Evolutionary conservation across 306 rosid species (phyloP).

Genomic region (Rosa chinensis): DNA sequence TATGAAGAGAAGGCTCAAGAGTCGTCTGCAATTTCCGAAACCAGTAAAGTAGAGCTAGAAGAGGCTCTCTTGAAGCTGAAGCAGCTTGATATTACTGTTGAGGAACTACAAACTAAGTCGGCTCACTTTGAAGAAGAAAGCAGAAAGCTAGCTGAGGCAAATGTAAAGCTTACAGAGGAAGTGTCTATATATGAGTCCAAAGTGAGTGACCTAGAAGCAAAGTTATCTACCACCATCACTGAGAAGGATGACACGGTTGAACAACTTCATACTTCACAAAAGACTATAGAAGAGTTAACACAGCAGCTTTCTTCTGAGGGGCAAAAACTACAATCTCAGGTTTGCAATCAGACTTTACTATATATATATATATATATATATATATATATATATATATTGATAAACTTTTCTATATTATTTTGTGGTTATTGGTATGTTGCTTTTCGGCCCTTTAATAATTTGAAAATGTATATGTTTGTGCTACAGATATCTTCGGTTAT

Average conservation of each 20-base stretch:
- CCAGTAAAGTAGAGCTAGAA: conserved; percentile 53
- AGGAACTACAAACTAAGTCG: conserved; percentile 60
- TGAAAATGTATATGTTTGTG: neutral
- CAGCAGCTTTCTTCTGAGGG: conserved; percentile 59
- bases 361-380: no score
- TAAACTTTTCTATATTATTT: neutral
- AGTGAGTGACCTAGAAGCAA: conserved; percentile 53
- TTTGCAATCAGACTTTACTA: conserved; percentile 21
- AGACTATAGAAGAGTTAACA: conserved; percentile 51
- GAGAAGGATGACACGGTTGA: conserved; percentile 62
- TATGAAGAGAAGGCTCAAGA: conserved; percentile 50
- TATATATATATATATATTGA: neutral
- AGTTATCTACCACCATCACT: conserved; percentile 40
- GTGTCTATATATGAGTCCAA: conserved; percentile 54
- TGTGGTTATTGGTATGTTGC: neutral
- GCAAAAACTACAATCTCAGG: conserved; percentile 81
- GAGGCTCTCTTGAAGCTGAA: conserved; percentile 59
- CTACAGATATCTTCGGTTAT: conserved; percentile 67
- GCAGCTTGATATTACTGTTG: conserved; percentile 58
- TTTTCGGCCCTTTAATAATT: neutral
- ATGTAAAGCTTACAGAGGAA: conserved; percentile 59
- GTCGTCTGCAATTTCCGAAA: conserved; percentile 42
- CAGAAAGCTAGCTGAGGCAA: conserved; percentile 53
- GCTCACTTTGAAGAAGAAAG: conserved; percentile 57
- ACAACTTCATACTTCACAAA: conserved; percentile 46